Base-by-base conservation (phyloP, 805 yeast species). In the Sungouiella thailandica region DNA sequence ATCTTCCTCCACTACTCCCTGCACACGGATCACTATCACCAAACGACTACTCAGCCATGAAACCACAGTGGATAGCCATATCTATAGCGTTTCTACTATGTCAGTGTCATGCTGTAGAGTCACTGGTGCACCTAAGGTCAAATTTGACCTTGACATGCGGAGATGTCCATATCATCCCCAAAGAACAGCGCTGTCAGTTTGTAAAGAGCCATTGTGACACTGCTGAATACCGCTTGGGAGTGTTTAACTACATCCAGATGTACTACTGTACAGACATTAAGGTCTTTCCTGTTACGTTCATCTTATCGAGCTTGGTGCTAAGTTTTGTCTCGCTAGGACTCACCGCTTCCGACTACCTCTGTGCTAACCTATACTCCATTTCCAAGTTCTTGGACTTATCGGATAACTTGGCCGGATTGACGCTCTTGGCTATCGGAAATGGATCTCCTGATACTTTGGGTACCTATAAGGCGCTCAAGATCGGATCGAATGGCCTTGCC, bases 381-480 rank as follows among this genome's bases (percentile, higher is more conserved):
- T 79, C 96, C 1, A 64, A 65, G 10, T 53, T 71, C 11, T 57
- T 87, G 7, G 70, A 76, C 7, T 58, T 90, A 32, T 76, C 89
- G 12, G 93, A 86, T 39, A 77, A 83, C 37, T 60, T 89, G 13
- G 79, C 93, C 9, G 97, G 97, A 0, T 70, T 90, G 44, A 89
- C 97, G 0, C 61, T 90, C 15, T 62, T 93, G 33, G 95, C 97
- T 0, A 69, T 90, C 40, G 97, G 97, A 0, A 90, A 90, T 58
- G 95, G 96, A 3, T 72, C 94, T 0, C 96, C 97, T 0, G 98
- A 90, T 55, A 77, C 90, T 3, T 72, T 88, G 23, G 75, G 90
- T 29, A 87, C 96, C 0, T 85, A 78, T 53, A 79, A 81, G 31
- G 95, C 97, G 3, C 74, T 93, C 76, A 68, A 71, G 9, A 60